Evolutionary conservation across 148 eudicot species (phyloP), one percentile per base, ranked within the genome.

Genomic region (Nyssa sinensis): DNA sequence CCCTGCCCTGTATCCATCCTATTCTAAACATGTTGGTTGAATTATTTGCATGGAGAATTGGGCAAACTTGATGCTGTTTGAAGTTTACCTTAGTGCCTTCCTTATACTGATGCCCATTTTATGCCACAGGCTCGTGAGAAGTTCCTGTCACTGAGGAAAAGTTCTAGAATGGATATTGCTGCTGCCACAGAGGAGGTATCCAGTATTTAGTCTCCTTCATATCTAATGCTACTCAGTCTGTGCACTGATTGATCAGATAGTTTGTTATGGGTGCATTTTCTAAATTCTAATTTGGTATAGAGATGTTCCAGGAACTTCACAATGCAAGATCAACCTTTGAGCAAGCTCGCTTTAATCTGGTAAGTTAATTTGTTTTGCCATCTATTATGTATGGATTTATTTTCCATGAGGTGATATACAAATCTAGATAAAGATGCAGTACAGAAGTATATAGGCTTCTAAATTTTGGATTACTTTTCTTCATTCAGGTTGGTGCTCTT

Each of bases 341-440:
- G 78, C 86, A 94, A 74, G 87, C 98, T 27, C 95, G 98, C 63
- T 92, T 92, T 78, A 87, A 86, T 84, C 85, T 94, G 96, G 98
- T 93, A 73, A 55, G 24, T 57, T 24, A 27, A 35, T 60, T 63
- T 61, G 21, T 61, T 69, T 53, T 32, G 72, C 17, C 63, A 13
- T 49, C 29, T 44, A 35, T 19, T 35, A 32, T 25, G 30, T 62
- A 62, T 31, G 6, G 23, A 9, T 70, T 25, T 57, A 34, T 58
- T 61, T 24, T 63, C 7, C 21, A n/a, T 60, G 23, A 71, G 49
- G 53, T 59, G 12, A 58, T 59, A 58, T 59, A 67, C 0, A 30
- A 60, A 41, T 67, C 31, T 28, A 59, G 60, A 66, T 47, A 67
- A 11, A 60, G 67, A 60, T 68, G 59, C 39, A 25, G 69, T 77